Evolutionary conservation across 2,329 filamentous ascomycete species (phyloP).

Genomic region (Westerdykella aurantiaca): DNA sequence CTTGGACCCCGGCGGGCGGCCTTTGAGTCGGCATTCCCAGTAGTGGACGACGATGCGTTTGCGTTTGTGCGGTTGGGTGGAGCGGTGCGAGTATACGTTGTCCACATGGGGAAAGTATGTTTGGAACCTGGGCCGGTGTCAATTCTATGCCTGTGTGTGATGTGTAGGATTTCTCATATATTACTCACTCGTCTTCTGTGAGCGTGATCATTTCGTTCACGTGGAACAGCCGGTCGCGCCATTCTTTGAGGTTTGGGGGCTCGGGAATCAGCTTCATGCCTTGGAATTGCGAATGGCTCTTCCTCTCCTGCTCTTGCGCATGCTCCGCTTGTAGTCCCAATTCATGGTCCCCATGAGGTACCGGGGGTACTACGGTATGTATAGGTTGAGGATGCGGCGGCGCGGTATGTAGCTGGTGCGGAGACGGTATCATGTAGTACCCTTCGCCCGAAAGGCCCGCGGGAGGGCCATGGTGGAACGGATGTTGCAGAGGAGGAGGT

Average conservation of each 20-base stretch:
- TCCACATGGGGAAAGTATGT: slow-evolving; percentile 80
- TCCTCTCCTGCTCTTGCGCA: slow-evolving; percentile 24
- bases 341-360: slow-evolving; percentile 8
- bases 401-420: slow-evolving; percentile 14
- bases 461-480: slow-evolving; percentile 10
- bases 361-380: slow-evolving; percentile 11
- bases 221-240: slow-evolving; percentile 68
- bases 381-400: slow-evolving; percentile 11
- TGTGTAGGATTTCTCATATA: slow-evolving; percentile 4
- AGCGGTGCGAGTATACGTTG: slow-evolving; percentile 79
- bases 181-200: slow-evolving; percentile 63
- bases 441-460: slow-evolving; percentile 11
- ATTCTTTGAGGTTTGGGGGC: slow-evolving; percentile 62
- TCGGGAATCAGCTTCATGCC: slow-evolving; percentile 54
- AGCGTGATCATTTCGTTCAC: slow-evolving; percentile 68
- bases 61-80: slow-evolving; percentile 73
- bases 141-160: neutral
- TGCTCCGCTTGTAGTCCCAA: slow-evolving; percentile 1
- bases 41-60: slow-evolving; percentile 80
- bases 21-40: slow-evolving; percentile 79
- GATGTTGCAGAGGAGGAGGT: slow-evolving; percentile 15
- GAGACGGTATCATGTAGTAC: slow-evolving; percentile 23
- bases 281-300: slow-evolving; percentile 49
- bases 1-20: slow-evolving; percentile 69
- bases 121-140: slow-evolving; percentile 54